These are phyloP conservation scores for Talaromyces proteolyticus DNA, from an alignment of 495 filamentous ascomycete species.

Conservation along the genomic window DNA sequence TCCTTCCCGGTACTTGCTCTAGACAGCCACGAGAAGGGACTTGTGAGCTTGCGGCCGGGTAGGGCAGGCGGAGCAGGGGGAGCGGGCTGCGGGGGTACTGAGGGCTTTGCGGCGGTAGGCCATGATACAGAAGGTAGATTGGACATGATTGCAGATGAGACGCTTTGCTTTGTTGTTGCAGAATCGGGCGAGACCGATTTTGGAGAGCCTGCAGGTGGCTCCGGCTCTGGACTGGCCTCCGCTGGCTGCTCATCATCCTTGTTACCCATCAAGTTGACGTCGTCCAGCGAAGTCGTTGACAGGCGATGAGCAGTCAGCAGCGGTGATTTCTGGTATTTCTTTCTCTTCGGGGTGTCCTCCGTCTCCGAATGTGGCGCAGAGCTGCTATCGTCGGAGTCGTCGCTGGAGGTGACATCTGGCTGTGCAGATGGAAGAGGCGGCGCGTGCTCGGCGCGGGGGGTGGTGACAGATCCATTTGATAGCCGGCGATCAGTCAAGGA, in stretches of 20 bases:
- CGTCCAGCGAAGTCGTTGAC: constrained; percentile 61
- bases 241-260: constrained; percentile 26
- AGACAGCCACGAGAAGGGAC: constrained; percentile 84
- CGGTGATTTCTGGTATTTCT: constrained; percentile 42
- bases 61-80: constrained; percentile 35
- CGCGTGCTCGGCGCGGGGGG: constrained; percentile 30
- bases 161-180: constrained; percentile 21
- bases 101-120: constrained; percentile 33
- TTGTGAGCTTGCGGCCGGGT: constrained; percentile 61
- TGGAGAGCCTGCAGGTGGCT: constrained; percentile 52
- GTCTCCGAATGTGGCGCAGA: constrained; percentile 19
- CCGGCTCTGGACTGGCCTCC: constrained; percentile 21
- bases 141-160: constrained; percentile 43
- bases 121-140: constrained; percentile 48
- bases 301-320: constrained; percentile 55
- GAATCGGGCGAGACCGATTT: neutral
- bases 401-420: constrained; percentile 13
- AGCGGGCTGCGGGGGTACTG: constrained; percentile 32
- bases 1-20: constrained; percentile 64
- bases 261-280: constrained; percentile 60
- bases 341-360: constrained; percentile 28
- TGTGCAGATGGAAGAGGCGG: constrained; percentile 23
- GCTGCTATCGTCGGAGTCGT: constrained; percentile 15
- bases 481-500: constrained; percentile 45
- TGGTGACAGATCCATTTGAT: constrained; percentile 27